Conservation (phyloP, 345 rosid genomes). For the Pugionium cornutum region DNA sequence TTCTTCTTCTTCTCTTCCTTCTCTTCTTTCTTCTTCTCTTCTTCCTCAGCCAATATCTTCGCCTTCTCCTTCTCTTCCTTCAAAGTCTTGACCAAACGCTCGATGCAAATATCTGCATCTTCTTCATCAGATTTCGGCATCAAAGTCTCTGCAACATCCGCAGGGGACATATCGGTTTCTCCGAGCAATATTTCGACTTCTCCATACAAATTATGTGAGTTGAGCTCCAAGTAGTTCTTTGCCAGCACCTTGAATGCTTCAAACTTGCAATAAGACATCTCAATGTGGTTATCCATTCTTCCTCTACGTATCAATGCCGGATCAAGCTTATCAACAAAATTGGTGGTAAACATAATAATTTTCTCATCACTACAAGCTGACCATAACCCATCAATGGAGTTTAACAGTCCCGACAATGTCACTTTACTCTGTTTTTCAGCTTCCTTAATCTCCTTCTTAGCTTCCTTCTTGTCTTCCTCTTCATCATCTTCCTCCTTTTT, state of each 20-base stretch:
- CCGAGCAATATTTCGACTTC: conserved; percentile 32
- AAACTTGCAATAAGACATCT: conserved; percentile 48
- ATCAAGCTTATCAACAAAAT: conserved; percentile 50
- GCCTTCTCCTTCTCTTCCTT: conserved; percentile 39
- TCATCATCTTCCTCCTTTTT: conserved; percentile 31
- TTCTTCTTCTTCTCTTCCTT: conserved; percentile 11
- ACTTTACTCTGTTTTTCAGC: conserved; percentile 40
- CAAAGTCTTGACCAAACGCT: conserved; percentile 43
- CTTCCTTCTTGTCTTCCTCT: conserved; percentile 17
- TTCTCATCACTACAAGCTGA: conserved; percentile 55
- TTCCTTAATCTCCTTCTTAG: conserved; percentile 10
- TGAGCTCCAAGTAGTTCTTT: conserved; percentile 44
- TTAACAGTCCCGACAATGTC: conserved; percentile 52
- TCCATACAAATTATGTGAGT: conserved; percentile 35
- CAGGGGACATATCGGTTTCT: conserved; percentile 41
- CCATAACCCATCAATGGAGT: conserved; percentile 57
- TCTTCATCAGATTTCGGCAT: conserved; percentile 46
- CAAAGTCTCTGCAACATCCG: conserved; percentile 54
- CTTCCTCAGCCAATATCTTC: conserved; percentile 26
- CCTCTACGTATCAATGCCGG: conserved; percentile 52
- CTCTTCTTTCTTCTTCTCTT: conserved; percentile 27
- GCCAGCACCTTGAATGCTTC: conserved; percentile 54
- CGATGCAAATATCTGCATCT: conserved; percentile 38
- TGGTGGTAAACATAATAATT: conserved; percentile 50
- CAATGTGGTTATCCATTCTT: conserved; percentile 57